Evolutionary conservation across 345 rosid species (phyloP), one percentile per base, ranked within the genome.

Genomic region (Turritis glabra): DNA sequence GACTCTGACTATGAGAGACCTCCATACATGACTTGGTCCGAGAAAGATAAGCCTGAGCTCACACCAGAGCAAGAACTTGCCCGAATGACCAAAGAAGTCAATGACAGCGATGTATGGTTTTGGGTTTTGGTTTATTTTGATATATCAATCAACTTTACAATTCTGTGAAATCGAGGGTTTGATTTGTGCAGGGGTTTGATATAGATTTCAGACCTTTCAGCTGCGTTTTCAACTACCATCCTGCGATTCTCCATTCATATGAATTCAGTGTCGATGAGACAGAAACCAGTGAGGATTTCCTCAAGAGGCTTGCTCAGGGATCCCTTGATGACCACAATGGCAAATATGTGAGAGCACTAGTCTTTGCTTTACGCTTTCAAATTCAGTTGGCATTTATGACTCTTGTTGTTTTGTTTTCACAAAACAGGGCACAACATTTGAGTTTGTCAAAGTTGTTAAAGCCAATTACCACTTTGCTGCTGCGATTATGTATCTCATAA

Each of bases 151-250:
- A 35, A 33, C 13, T 35, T 35, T 35, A 8, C 37, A 33, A 33
- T 33, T n/a, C n/a, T n/a, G n/a, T n/a, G n/a, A n/a, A n/a, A n/a
- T n/a, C n/a, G n/a, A n/a, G n/a, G n/a, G n/a, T n/a, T n/a, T n/a
- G n/a, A n/a, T n/a, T n/a, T n/a, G n/a, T n/a, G n/a, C n/a, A 33
- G 61, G 72, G 71, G 2, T 67, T 67, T 37, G 17, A 67, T 52
- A 67, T 67, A 35, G 61, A 51, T 37, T 52, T 35, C 50, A n/a
- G 14, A 1, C 2, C 3, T 6, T 51, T 15, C 32, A 60, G n/a
- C 50, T 67, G 72, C 13, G 27, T 67, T 15, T 67, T 67, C 37
- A 67, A 52, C 48, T 67, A 52, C 72, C 72, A 67, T 51, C 44
- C 15, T 9, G 60, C 50, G 9, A 2, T 2, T 25, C 61, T 52